Percentiles rank a stretch among this genome's conserved stretches.
Conservation (phyloP, 2,329 filamentous ascomycete genomes). For the Penicillium paneum region DNA sequence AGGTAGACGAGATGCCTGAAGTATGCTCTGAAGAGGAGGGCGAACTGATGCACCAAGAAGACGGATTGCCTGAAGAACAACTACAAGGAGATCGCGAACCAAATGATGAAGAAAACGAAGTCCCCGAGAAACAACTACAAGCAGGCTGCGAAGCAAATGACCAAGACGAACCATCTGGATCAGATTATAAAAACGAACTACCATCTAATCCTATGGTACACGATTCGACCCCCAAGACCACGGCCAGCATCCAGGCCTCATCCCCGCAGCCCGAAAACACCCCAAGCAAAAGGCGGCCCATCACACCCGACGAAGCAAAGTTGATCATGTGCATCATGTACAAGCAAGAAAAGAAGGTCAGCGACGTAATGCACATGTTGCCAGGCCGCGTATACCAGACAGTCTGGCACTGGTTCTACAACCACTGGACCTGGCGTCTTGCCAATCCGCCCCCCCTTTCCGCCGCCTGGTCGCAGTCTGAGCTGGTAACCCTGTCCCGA, state of each 20-base stretch:
- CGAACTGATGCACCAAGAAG: background rate
- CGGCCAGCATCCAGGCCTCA: background rate
- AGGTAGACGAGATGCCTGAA: background rate
- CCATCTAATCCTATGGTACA: background rate
- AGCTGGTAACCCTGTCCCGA: slow-evolving; percentile 25
- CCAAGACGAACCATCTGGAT: too few relatives aligned
- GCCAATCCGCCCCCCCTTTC: slow-evolving; percentile 27
- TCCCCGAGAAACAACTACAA: background rate
- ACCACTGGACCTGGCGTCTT: slow-evolving; percentile 31
- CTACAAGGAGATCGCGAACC: background rate
- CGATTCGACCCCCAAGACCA: slow-evolving; percentile 4
- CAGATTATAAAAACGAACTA: background rate
- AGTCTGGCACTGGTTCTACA: slow-evolving; percentile 27
- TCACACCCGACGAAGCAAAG: slow-evolving; percentile 34
- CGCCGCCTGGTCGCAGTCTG: slow-evolving; percentile 29
- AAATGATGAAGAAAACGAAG: background rate
- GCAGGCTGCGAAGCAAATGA: too few relatives aligned
- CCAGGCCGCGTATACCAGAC: slow-evolving; percentile 23
- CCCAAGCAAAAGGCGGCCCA: slow-evolving; percentile 18
- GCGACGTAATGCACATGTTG: slow-evolving; percentile 29
- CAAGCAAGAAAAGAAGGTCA: slow-evolving; percentile 28
- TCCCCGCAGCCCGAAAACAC: slow-evolving; percentile 9
- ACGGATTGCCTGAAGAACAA: background rate
- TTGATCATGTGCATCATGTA: slow-evolving; percentile 32
- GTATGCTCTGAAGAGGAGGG: background rate